Conservation (phyloP, 495 filamentous ascomycete genomes). For the Annulohypoxylon stygium region DNA sequence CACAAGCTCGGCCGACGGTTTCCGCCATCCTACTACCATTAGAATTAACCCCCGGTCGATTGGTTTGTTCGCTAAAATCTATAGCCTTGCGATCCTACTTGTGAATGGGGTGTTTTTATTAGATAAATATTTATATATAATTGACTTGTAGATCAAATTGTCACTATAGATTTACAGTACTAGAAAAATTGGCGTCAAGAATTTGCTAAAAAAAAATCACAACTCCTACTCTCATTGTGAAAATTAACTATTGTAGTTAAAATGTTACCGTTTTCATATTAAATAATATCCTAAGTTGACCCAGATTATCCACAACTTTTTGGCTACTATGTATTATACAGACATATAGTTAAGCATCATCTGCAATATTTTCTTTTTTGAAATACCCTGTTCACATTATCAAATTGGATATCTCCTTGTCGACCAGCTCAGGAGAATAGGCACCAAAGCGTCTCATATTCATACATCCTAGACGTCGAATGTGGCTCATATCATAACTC, state of each 20-base stretch:
- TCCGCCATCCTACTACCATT: constrained; percentile 26
- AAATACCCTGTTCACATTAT: constrained; percentile 4
- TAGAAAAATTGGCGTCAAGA: background rate
- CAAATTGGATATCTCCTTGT: constrained; percentile 24
- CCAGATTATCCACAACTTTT: constrained; percentile 2
- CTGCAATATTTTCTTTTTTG: constrained; percentile 13
- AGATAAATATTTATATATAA: background rate
- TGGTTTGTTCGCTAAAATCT: constrained; percentile 24
- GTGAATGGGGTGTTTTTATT: background rate
- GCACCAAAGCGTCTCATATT: constrained; percentile 16
- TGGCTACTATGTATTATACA: background rate
- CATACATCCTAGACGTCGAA: background rate
- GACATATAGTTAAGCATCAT: constrained; percentile 13
- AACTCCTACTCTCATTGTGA: too few species aligned
- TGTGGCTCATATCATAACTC: constrained; percentile 51
- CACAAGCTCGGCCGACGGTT: constrained; percentile 27
- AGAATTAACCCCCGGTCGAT: constrained; percentile 20
- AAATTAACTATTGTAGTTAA: too few species aligned
- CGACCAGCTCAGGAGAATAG: constrained; percentile 10
- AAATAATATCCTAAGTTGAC: background rate
- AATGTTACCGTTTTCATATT: too few species aligned
- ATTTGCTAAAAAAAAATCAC: background rate
- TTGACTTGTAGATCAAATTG: background rate
- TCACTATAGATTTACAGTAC: background rate
- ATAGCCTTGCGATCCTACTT: constrained; percentile 10